Percentiles rank a stretch among this genome's conserved stretches.
Conservation (phyloP, 139 green algal species). For the Micromonas commoda region DNA sequence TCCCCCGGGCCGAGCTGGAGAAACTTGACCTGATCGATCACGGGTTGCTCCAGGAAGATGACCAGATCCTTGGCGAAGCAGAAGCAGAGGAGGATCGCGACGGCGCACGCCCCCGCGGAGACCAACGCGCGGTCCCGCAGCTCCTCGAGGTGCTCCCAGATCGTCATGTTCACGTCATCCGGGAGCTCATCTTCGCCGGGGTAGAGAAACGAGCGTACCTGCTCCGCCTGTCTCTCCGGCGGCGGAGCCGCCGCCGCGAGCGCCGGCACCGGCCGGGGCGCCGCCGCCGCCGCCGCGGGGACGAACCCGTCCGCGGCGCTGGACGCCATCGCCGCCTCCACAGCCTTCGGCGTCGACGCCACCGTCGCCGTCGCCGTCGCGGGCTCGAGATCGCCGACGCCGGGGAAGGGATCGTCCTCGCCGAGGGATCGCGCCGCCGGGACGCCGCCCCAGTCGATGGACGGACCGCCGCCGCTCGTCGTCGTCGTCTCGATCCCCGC, state of each 20-base stretch:
- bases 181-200: conserved; percentile 74
- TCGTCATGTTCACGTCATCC: conserved; percentile 81
- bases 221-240: conserved; percentile 1
- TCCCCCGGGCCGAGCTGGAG: conserved; percentile 84
- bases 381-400: background rate
- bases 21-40: conserved; percentile 87
- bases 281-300: too few relatives aligned
- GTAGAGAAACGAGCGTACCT: conserved; percentile 57
- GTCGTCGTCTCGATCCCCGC: background rate
- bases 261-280: too few relatives aligned
- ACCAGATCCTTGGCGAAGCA: conserved; percentile 76
- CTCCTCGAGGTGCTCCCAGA: conserved; percentile 97
- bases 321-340: too few relatives aligned
- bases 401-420: too few relatives aligned
- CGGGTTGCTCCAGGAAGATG: conserved; percentile 90
- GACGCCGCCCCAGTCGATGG: too few relatives aligned
- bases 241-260: background rate
- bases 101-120: conserved; percentile 43
- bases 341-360: background rate
- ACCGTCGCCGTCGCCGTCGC: background rate
- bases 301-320: too few relatives aligned
- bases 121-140: conserved; percentile 79
- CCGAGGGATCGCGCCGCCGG: too few relatives aligned
- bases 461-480: too few relatives aligned
- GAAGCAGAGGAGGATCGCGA: conserved; percentile 81